These are phyloP conservation scores for Cladophialophora exuberans DNA, from an alignment of 2,329 filamentous ascomycete genomes.

Conservation along the genomic window DNA sequence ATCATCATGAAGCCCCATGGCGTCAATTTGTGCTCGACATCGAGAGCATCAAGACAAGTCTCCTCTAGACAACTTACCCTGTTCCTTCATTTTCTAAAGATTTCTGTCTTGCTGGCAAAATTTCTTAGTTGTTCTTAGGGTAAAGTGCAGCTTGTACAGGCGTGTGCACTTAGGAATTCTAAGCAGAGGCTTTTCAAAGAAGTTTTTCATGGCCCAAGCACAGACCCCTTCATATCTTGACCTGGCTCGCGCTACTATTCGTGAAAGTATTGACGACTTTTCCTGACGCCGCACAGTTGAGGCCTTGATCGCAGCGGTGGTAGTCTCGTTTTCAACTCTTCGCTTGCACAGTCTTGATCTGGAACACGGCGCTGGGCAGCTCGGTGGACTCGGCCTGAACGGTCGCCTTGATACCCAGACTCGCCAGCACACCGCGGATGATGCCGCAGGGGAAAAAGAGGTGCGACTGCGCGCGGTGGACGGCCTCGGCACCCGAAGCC, in stretches of 20 bases:
- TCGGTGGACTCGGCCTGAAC: conserved; percentile 90
- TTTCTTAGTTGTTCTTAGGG: no score
- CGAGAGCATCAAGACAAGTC: no score
- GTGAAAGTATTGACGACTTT: no score
- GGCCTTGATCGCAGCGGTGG: not conserved
- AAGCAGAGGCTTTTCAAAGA: no score
- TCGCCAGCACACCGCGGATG: conserved; percentile 88
- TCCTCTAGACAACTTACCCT: no score
- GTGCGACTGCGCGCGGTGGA: conserved; percentile 72
- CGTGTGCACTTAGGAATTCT: no score
- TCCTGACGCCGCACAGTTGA: not conserved
- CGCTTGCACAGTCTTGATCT: conserved; percentile 73
- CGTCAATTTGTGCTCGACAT: no score
- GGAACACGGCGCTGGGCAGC: conserved; percentile 86
- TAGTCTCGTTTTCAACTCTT: conserved; percentile 17
- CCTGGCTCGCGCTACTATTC: no score
- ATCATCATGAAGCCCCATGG: conserved; percentile 7
- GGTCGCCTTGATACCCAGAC: conserved; percentile 84
- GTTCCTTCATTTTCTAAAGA: no score
- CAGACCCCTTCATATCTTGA: not conserved
- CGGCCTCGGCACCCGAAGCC: conserved; percentile 72
- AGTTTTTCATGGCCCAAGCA: no score
- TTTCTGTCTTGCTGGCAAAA: no score
- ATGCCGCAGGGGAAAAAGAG: conserved; percentile 95
- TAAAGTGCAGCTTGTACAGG: no score